Conservation (phyloP, 2,329 filamentous ascomycete genomes). For the Westerdykella aurantiaca region DNA sequence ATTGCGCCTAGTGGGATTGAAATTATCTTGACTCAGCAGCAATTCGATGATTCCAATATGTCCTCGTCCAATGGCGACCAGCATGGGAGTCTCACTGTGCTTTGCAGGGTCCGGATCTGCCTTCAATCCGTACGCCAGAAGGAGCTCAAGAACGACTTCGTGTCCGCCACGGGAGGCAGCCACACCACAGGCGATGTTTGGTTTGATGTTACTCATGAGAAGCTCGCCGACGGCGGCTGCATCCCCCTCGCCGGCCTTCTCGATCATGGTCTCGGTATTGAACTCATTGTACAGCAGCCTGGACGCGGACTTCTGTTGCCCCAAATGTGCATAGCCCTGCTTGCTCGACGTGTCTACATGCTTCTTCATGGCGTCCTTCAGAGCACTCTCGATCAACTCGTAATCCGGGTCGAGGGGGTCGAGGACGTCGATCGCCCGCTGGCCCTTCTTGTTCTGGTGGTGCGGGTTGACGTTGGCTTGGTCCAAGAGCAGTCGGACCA, state of each 20-base stretch:
- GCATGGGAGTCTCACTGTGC: constrained; percentile 84
- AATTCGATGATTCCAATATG: constrained; percentile 81
- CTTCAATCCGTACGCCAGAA: constrained; percentile 45
- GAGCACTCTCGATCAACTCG: constrained; percentile 71
- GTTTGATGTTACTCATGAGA: constrained; percentile 46
- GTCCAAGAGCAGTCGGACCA: constrained; percentile 76
- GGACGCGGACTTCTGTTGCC: constrained; percentile 35
- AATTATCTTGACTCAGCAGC: constrained; percentile 68
- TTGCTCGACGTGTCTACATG: constrained; percentile 45
- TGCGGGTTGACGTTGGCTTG: constrained; percentile 81
- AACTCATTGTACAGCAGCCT: constrained; percentile 47
- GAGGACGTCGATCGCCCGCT: constrained; percentile 83
- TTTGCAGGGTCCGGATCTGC: constrained; percentile 61
- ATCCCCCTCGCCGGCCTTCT: constrained; percentile 46
- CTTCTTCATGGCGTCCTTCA: constrained; percentile 52
- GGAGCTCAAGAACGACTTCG: constrained; percentile 74
- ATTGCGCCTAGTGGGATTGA: constrained; percentile 72
- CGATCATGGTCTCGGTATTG: constrained; percentile 45
- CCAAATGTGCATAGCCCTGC: constrained; percentile 36
- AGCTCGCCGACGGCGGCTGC: constrained; percentile 45
- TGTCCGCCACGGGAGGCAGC: constrained; percentile 90
- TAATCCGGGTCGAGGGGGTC: constrained; percentile 68
- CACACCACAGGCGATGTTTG: constrained; percentile 80
- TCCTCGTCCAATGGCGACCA: constrained; percentile 84
- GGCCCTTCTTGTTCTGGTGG: constrained; percentile 83